Evolutionary conservation across 306 rosid genomes (phyloP), one percentile per base, ranked within the genome.

Genomic region (Castanea crenata): DNA sequence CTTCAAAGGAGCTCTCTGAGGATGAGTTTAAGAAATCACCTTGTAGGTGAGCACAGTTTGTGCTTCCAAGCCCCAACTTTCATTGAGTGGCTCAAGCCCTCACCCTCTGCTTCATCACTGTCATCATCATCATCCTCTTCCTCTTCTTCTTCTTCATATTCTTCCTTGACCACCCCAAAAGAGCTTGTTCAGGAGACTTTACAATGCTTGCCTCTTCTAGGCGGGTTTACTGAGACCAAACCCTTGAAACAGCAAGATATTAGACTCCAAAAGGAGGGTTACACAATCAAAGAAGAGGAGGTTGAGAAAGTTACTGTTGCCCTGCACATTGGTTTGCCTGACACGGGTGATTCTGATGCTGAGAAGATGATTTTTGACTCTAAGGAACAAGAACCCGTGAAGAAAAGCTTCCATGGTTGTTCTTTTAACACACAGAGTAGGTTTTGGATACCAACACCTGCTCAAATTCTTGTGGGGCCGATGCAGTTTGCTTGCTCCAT

Each of bases 401-500:
- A 80, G 85, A 86, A 80, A 80, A 79, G 76, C 84, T 85, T 82
- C 74, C 81, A 81, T 81, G 91, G 93, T 2, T 83, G 64, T 70
- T 79, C 90, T 74, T 87, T 89, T 56, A 84, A 81, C n/a, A 56
- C 69, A 9, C 90, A 92, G 78, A 91, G 88, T 78, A 90, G 98
- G 89, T 95, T 95, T 82, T 95, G 99, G 99, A 95, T 95, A 70
- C 99, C 99, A 64, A 91, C 98, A 32, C 92, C 97, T 7, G 89
- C 99, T 0, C 99, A 95, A 83, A 92, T 95, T 75, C 97, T 95
- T 71, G 93, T 95, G 74, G 99, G 99, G 3, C 97, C 99, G 29
- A 95, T 95, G 97, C 98, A 95, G 76, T 95, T 95, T 89, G 90
- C 94, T 86, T 95, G 98, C 85, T 87, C 95, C 80, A 95, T 95